These are phyloP conservation scores for Tuctoria greenei DNA, from an alignment of 176 grass and related monocot genomes.

Conservation along the genomic window DNA sequence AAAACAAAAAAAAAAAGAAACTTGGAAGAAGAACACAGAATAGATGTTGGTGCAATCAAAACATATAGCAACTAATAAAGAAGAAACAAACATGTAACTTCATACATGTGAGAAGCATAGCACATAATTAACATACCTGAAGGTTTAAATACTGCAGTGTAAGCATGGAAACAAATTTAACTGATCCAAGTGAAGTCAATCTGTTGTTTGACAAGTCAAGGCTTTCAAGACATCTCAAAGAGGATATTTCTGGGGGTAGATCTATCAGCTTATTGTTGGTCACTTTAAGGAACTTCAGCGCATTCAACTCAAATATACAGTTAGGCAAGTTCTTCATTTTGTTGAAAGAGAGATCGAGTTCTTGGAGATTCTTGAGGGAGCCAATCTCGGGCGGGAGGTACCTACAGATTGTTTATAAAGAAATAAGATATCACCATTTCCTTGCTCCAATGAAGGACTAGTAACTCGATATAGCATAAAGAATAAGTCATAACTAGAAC, in stretches of 20 bases:
- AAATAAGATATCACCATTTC: conserved; percentile 23
- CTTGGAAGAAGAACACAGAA: neutral
- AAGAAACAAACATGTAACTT: neutral
- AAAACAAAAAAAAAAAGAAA: conserved; percentile 19
- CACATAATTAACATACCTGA: conserved; percentile 62
- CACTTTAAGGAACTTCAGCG: conserved; percentile 76
- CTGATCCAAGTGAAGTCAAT: conserved; percentile 69
- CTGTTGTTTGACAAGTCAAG: conserved; percentile 93
- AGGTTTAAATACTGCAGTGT: conserved; percentile 83
- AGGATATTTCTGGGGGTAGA: conserved; percentile 71
- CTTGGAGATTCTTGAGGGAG: conserved; percentile 72
- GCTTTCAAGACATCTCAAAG: conserved; percentile 71
- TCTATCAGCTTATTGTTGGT: conserved; percentile 93
- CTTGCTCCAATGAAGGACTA: neutral
- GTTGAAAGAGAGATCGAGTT: conserved; percentile 97
- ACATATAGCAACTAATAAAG: conserved; percentile 17
- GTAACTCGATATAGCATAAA: conserved; percentile 17
- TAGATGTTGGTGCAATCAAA: neutral
- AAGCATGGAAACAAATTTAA: conserved; percentile 79
- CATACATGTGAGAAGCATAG: neutral
- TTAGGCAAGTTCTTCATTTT: conserved; percentile 93
- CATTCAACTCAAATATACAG: conserved; percentile 64
- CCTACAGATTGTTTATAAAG: conserved; percentile 47
- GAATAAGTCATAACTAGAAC: neutral
- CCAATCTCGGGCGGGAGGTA: conserved; percentile 93